Evolutionary conservation across 2,329 filamentous ascomycete species (phyloP).

Genomic region (Cercospora beticola): DNA sequence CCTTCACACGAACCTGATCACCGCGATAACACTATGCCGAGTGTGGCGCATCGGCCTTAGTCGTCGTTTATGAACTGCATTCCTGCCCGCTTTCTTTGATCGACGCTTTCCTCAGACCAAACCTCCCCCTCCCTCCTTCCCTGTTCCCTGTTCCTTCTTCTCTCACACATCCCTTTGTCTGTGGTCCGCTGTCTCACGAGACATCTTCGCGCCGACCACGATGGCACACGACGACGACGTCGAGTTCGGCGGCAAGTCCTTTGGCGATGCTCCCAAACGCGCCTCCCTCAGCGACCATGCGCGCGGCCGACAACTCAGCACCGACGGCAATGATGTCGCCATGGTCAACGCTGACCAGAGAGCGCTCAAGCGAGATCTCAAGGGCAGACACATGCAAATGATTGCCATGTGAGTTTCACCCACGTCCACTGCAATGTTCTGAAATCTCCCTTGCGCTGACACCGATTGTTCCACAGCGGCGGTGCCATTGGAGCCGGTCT

Average conservation of each 20-base stretch:
- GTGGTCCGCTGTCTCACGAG: background rate
- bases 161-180: background rate
- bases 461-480: conserved; percentile 11
- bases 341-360: conserved; percentile 25
- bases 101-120: background rate
- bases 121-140: background rate
- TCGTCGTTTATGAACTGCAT: background rate
- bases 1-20: background rate
- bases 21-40: background rate
- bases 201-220: background rate
- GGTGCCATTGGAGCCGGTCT: conserved; percentile 53
- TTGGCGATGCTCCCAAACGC: background rate
- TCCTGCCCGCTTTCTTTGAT: background rate
- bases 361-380: conserved; percentile 33
- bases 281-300: conserved; percentile 19
- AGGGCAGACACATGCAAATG: conserved; percentile 41
- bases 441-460: background rate
- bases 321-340: conserved; percentile 15
- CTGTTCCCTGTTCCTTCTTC: background rate
- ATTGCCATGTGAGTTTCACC: conserved; percentile 34
- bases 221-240: background rate
- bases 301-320: conserved; percentile 22
- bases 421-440: background rate
- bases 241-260: background rate
- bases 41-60: background rate